Evolutionary conservation across 352 stramenopile species (phyloP), one percentile per base, ranked within the genome.

Genomic region (Pythium grandisporangium): DNA sequence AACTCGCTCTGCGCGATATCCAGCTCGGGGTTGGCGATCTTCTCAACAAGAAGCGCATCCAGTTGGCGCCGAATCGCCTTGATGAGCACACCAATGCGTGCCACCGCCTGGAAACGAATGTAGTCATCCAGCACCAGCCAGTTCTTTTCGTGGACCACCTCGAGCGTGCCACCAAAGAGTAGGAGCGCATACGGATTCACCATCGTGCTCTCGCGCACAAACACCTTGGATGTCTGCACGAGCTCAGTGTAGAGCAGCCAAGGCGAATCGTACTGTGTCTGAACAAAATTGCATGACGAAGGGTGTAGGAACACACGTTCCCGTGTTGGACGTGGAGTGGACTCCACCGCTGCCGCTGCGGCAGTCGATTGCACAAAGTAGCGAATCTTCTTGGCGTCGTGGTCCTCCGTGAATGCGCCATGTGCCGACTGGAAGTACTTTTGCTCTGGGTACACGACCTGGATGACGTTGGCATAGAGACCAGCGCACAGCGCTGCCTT

Each of bases 261-360:
- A 25, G 94, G 95, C 54, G 86, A 98, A 48, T 93, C 89, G 58
- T 97, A 99, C 48, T 90, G 75, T 23, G 84, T 82, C 44, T 97
- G 71, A 7, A 52, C 55, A 45, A 93, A 87, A 51, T 96, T 97
- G 44, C 71, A 76, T 22, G 91, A 98, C 20, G 81, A 94, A 21
- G 96, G 95, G 52, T 99, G 96, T 17, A 99, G 66, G 57, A 98
- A 99, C 14, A 98, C 95, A 33, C 94, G 80, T 60, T 98, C 93
- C 30, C 85, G 67, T 23, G 61, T 64, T n/a, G n/a, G n/a, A n/a
- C n/a, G n/a, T n/a, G n/a, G n/a, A n/a, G n/a, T n/a, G n/a, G n/a
- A n/a, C n/a, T n/a, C n/a, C n/a, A n/a, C n/a, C 16, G 34, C 44
- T 54, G 23, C 61, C 51, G 11, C 30, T 19, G 24, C 30, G 41